Percentiles rank a stretch among this genome's conserved stretches.
These are phyloP conservation scores for Cornus kousa DNA, from an alignment of 148 eudicot genomes.

Conservation along the genomic window DNA sequence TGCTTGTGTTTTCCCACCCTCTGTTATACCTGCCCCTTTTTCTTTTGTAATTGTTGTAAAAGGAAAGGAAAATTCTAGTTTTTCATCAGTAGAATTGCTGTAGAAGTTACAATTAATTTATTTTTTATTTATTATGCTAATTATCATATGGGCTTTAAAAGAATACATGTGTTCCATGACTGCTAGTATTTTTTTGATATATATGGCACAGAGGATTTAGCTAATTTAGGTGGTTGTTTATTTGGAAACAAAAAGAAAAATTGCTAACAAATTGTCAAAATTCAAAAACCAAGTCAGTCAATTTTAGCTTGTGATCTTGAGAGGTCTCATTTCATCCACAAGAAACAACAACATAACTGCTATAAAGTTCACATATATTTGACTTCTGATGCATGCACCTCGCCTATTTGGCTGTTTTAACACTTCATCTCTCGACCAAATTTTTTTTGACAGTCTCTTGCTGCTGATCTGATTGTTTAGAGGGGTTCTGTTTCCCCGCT, in stretches of 20 bases:
- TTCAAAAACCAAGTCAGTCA: too few species aligned
- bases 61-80: neutral
- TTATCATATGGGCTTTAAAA: too few species aligned
- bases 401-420: neutral
- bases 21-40: neutral
- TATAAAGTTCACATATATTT: neutral
- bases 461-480: conserved; percentile 26
- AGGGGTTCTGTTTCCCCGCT: conserved; percentile 34
- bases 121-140: too few species aligned
- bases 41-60: neutral
- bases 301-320: conserved; percentile 1
- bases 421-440: neutral
- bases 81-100: neutral
- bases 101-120: too few species aligned
- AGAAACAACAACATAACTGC: neutral
- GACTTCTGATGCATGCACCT: neutral
- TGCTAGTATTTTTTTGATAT: too few species aligned
- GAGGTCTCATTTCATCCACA: neutral
- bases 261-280: neutral
- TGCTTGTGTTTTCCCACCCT: too few species aligned
- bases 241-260: neutral
- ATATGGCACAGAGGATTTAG: neutral
- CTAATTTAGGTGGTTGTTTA: neutral
- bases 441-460: conserved; percentile 25
- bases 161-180: too few species aligned